phyloP scores from a whole-genome alignment of 345 rosid genomes.

The Aquilaria sinensis region DNA sequence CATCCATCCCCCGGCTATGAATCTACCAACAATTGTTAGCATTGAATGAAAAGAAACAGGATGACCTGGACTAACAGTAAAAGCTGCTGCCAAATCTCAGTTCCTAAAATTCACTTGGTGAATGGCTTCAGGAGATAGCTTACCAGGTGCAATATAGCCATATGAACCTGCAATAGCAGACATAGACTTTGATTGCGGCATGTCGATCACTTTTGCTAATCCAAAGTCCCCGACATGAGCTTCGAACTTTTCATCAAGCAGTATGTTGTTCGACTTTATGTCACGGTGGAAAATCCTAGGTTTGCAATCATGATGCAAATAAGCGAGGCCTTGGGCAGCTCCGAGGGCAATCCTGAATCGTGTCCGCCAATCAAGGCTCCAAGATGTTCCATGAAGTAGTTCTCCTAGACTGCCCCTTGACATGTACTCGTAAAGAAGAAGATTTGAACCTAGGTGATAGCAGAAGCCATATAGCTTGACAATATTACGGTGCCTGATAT shows the following conservation, averaged over 20 bases:
- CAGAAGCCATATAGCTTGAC: constrained; percentile 92
- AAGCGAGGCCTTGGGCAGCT: constrained; percentile 75
- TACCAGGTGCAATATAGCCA: constrained; percentile 95
- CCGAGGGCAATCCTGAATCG: constrained; percentile 82
- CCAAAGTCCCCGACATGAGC: constrained; percentile 96
- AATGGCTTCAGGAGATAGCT: constrained; percentile 12
- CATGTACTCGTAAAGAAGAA: constrained; percentile 75
- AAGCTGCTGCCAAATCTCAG: neutral
- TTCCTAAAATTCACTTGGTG: neutral
- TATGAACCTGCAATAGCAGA: constrained; percentile 95
- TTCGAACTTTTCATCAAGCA: constrained; percentile 75
- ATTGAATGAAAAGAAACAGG: too few species aligned
- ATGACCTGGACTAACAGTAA: too few species aligned
- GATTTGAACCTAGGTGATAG: constrained; percentile 79
- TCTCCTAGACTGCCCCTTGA: constrained; percentile 74
- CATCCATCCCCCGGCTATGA: too few species aligned
- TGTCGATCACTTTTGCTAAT: constrained; percentile 79
- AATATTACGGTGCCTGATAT: constrained; percentile 79
- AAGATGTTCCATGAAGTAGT: constrained; percentile 47
- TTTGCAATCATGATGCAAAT: constrained; percentile 86
- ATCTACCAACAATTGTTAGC: too few species aligned
- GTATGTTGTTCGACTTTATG: constrained; percentile 74
- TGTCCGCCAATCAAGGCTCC: constrained; percentile 61
- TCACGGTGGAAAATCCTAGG: constrained; percentile 91
- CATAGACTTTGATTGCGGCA: constrained; percentile 91